Evolutionary conservation across 495 filamentous ascomycete genomes (phyloP).

Genomic region (Neurospora hispaniola): DNA sequence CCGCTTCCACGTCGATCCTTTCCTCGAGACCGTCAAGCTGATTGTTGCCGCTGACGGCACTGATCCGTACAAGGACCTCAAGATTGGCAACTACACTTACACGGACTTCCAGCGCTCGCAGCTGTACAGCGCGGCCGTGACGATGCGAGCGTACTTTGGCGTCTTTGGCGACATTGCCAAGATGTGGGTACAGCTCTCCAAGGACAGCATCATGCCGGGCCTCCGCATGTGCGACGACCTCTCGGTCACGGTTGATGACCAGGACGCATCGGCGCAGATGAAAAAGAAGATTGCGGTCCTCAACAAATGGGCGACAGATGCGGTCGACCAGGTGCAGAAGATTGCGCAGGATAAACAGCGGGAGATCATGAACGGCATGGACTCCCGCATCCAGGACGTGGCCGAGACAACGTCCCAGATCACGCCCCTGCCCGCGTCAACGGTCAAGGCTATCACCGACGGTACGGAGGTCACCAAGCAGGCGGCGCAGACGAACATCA

Average conservation of each 20-base stretch:
- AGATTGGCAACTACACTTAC: neutral
- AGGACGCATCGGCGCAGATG: neutral
- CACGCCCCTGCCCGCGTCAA: neutral
- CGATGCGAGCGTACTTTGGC: constrained; percentile 1
- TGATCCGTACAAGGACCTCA: neutral
- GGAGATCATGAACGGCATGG: neutral
- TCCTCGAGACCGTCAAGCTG: neutral
- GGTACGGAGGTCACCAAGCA: constrained; percentile 1
- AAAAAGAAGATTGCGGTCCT: neutral
- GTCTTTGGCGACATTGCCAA: constrained; percentile 1
- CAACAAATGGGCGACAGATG: neutral
- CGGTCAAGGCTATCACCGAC: neutral
- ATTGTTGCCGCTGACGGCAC: constrained; percentile 3
- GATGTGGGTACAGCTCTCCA: constrained; percentile 6
- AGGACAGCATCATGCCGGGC: neutral
- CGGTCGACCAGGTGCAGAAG: neutral
- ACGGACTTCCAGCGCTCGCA: constrained; percentile 1
- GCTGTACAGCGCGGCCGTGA: constrained; percentile 1
- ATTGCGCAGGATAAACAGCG: neutral
- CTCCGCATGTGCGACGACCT: neutral
- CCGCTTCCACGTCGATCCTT: neutral
- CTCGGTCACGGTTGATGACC: neutral
- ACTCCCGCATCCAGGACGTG: neutral
- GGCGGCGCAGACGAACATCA: neutral
- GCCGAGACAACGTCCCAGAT: neutral